These are phyloP conservation scores for Fusarium ambrosium DNA, from an alignment of 2,329 filamentous ascomycete genomes.

Conservation along the genomic window DNA sequence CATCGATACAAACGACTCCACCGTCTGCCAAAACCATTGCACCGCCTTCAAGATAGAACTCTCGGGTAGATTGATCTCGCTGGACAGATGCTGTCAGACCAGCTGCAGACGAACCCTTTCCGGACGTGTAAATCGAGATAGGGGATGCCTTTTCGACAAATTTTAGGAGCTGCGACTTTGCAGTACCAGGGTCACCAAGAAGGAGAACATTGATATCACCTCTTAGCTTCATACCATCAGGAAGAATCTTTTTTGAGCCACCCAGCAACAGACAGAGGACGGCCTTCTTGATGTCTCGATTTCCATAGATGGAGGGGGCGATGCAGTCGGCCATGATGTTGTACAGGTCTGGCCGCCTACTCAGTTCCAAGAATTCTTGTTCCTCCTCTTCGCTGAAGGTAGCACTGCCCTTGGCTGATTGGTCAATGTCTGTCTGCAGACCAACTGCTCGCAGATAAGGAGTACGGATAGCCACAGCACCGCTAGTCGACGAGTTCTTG, in stretches of 20 bases:
- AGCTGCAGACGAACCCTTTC: conserved; percentile 96
- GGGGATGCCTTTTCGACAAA: conserved; percentile 97
- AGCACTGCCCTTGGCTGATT: conserved; percentile 86
- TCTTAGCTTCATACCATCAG: conserved; percentile 96
- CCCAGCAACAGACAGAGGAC: conserved; percentile 94
- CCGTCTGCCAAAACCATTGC: conserved; percentile 98
- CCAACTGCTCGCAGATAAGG: conserved; percentile 95
- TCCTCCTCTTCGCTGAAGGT: conserved; percentile 96
- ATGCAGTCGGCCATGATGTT: conserved; percentile 91
- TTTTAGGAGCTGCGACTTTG: conserved; percentile 96
- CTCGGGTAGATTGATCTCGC: conserved; percentile 88
- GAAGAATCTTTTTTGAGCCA: conserved; percentile 96
- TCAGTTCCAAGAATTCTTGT: conserved; percentile 94
- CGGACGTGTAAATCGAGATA: conserved; percentile 98
- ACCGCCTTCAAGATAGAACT: conserved; percentile 98
- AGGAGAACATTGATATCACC: conserved; percentile 98
- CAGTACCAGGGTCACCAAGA: conserved; percentile 96
- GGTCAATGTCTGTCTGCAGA: conserved; percentile 90
- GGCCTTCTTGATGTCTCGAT: conserved; percentile 95
- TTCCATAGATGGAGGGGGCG: conserved; percentile 97
- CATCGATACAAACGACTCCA: conserved; percentile 97
- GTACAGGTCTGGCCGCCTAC: conserved; percentile 92
- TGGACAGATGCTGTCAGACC: conserved; percentile 98
- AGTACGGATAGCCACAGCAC: conserved; percentile 93
- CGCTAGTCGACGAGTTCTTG: conserved; percentile 79